phyloP scores from a whole-genome alignment of 2,329 filamentous ascomycete genomes.

The Fulvia fulva region DNA sequence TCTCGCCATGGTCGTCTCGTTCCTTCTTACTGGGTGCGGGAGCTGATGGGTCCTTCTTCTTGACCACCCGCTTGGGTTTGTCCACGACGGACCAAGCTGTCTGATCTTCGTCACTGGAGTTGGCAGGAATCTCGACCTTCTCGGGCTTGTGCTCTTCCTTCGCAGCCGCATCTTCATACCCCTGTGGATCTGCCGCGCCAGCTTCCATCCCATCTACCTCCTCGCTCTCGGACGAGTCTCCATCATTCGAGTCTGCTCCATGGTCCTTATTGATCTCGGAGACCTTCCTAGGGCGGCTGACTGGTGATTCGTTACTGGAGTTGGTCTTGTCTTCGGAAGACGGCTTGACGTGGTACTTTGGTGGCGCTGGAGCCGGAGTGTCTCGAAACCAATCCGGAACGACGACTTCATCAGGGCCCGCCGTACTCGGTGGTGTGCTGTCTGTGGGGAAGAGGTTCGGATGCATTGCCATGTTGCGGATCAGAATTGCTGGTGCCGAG shows the following conservation, averaged over 20 bases:
- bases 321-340: not conserved
- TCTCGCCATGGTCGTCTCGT: not conserved
- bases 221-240: no score
- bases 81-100: not conserved
- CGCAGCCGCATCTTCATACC: not conserved
- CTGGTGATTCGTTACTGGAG: not conserved
- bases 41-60: not conserved
- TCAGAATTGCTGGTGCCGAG: no score
- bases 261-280: no score
- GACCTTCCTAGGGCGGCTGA: no score
- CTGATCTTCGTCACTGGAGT: not conserved
- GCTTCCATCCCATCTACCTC: not conserved
- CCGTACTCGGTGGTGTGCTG: not conserved
- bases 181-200: not conserved
- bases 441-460: no score
- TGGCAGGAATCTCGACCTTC: not conserved
- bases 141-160: not conserved
- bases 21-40: not conserved
- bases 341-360: not conserved
- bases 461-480: no score
- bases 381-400: not conserved
- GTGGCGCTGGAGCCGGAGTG: not conserved
- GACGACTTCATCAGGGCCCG: not conserved
- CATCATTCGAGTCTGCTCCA: no score
- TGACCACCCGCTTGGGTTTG: not conserved